Percentiles rank a stretch among this genome's conserved stretches.
Evolutionary conservation across 2,329 filamentous ascomycete species (phyloP).

Genomic region (Cladosporium sp.): DNA sequence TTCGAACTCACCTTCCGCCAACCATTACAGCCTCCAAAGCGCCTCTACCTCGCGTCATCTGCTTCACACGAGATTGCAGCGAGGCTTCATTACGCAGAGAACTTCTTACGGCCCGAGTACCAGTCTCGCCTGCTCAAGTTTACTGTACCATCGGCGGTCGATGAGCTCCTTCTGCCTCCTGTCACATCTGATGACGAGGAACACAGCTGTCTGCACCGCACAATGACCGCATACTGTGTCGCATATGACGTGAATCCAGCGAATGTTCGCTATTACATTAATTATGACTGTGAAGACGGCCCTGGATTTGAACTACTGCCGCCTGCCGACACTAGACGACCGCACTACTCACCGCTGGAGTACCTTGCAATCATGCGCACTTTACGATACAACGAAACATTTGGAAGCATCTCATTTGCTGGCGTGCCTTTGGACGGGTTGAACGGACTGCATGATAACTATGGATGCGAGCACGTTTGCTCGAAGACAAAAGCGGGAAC

Average conservation of each 20-base stretch:
- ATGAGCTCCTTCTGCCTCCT: constrained; percentile 47
- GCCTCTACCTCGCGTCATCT: constrained; percentile 60
- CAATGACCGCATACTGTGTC: constrained; percentile 64
- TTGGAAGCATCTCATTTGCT: constrained; percentile 63
- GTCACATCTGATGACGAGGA: constrained; percentile 55
- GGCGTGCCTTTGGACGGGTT: constrained; percentile 60
- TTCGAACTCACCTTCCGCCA: constrained; percentile 60
- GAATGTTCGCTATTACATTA: constrained; percentile 61
- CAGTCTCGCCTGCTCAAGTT: constrained; percentile 60
- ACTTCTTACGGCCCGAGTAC: constrained; percentile 63
- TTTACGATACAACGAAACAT: constrained; percentile 66
- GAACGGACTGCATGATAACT: constrained; percentile 57
- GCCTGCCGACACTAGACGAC: constrained; percentile 48
- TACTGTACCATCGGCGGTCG: constrained; percentile 53
- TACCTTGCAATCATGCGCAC: constrained; percentile 67
- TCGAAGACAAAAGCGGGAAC: constrained; percentile 54
- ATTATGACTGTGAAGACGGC: constrained; percentile 60
- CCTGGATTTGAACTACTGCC: constrained; percentile 62
- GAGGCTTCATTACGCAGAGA: constrained; percentile 57
- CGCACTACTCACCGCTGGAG: constrained; percentile 57
- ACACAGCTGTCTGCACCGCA: constrained; percentile 59
- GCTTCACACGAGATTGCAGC: constrained; percentile 62
- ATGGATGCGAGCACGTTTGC: constrained; percentile 60
- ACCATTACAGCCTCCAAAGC: constrained; percentile 53
- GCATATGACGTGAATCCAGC: constrained; percentile 64